phyloP scores from a whole-genome alignment of 2,329 filamentous ascomycete genomes.

The Fusarium torulosum region DNA sequence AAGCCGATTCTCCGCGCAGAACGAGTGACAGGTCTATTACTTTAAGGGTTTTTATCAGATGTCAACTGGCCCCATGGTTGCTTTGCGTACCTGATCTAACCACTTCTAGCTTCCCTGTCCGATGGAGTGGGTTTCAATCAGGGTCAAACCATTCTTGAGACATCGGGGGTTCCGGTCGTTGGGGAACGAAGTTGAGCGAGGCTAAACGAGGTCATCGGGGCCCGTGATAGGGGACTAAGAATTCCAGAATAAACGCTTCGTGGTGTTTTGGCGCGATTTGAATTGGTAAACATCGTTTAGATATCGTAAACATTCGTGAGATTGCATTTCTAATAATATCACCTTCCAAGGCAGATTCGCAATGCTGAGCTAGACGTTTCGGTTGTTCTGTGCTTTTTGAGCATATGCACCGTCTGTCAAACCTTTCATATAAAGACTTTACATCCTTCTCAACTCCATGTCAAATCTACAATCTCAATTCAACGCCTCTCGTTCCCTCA shows the following conservation, averaged over 20 bases:
- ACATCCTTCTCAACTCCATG: background rate
- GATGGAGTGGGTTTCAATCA: background rate
- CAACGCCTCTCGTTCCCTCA: no score
- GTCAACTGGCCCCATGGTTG: background rate
- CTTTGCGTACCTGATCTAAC: background rate
- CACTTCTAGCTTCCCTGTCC: background rate
- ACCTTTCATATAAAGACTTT: background rate
- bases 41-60: background rate
- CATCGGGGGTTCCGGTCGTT: rapidly evolving
- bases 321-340: background rate
- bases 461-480: no score
- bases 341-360: background rate
- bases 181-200: constrained; percentile 12
- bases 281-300: background rate
- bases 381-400: background rate
- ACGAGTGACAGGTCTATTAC: background rate
- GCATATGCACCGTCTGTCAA: background rate
- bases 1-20: background rate
- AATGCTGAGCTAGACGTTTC: background rate
- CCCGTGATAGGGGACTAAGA: background rate
- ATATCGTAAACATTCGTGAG: background rate
- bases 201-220: constrained; percentile 8
- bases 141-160: background rate
- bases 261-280: background rate
- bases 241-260: background rate